Evolutionary conservation across 129 eudicot species (phyloP), one percentile per base, ranked within the genome.

Genomic region (Flaveria robusta): DNA sequence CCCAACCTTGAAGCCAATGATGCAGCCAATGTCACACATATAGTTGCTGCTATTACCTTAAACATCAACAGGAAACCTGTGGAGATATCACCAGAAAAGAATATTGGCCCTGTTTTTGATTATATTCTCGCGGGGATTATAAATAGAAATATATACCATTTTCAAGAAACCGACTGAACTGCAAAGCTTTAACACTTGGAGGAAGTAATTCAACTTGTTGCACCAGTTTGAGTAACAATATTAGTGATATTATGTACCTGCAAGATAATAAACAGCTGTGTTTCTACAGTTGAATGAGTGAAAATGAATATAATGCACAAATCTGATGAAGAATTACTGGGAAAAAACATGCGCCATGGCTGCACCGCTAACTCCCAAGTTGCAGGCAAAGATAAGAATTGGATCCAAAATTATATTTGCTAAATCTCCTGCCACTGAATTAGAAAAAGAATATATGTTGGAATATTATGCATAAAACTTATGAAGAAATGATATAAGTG

Each of bases 301-400:
- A 45, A 56, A 45, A 26, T 3, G 16, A 16, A 55, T 16, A 41
- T 23, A 41, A 34, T 16, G 14, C 46, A 60, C 13, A 29, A 43
- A 58, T 77, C 0, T 27, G 51, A 70, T 62, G 47, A 34, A 46
- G 43, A 52, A 18, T 81, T 83, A 91, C 97, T 91, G 97, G 68
- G 97, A 91, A 39, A 93, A 80, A 74, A 93, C 98, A 81, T 93
- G 98, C 31, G 97, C 92, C 77, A 93, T 93, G 81, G 97, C 98
- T 29, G 98, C 98, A 50, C 98, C 98, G 63, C 90, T 81, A 11
- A 93, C 97, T 68, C 98, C 98, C 79, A 84, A 13, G 27, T 68
- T 84, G 69, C 85, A 90, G 14, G 52, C 65, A 34, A 93, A 90
- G 47, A 93, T 93, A 65, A 93, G 84, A 72, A 93, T 88, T 11